These are phyloP conservation scores for Strobilomyces dryophilus DNA, from an alignment of 768 basidiomycete species.

Conservation along the genomic window DNA sequence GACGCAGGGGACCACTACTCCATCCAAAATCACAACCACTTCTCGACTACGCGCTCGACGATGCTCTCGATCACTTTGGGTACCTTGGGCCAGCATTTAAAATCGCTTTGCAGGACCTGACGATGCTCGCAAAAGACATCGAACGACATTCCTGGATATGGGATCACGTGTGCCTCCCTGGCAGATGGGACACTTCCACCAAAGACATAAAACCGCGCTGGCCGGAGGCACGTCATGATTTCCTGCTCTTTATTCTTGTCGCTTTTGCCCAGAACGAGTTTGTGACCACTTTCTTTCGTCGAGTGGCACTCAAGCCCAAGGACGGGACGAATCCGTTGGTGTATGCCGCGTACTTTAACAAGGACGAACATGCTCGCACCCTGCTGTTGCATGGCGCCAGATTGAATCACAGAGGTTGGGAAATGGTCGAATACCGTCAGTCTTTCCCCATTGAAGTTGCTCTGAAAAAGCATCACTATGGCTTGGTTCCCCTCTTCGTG, in stretches of 20 bases:
- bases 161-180: neutral
- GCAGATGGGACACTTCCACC: neutral
- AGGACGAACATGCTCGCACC: neutral
- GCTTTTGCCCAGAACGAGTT: neutral
- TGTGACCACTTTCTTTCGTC: neutral
- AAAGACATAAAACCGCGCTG: neutral
- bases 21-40: neutral
- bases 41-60: neutral
- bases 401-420: neutral
- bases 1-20: neutral
- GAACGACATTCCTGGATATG: neutral
- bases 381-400: neutral
- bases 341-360: slow-evolving; percentile 2
- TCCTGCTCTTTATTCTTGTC: neutral
- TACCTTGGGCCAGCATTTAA: neutral
- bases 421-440: neutral
- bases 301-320: neutral
- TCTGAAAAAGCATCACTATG: neutral
- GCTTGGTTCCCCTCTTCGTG: neutral
- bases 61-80: neutral
- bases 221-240: neutral
- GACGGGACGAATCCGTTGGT: slow-evolving; percentile 4
- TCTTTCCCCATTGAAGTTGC: neutral
- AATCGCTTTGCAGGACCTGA: neutral
- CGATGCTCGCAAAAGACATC: neutral